These are phyloP conservation scores for Secale cereale DNA, from an alignment of 176 grass and related monocot genomes.

Conservation along the genomic window DNA sequence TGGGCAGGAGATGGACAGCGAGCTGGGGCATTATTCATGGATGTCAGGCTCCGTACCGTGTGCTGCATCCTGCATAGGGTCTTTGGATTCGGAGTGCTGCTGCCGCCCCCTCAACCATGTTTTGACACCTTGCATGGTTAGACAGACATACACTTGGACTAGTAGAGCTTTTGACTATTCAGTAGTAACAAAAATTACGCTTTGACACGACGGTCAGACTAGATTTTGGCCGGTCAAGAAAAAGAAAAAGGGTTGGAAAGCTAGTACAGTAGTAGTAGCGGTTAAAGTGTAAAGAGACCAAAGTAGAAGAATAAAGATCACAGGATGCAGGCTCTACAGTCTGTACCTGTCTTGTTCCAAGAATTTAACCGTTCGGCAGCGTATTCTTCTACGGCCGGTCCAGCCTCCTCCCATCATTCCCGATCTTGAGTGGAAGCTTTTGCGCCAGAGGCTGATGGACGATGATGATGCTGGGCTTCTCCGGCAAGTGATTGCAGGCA, in stretches of 20 bases:
- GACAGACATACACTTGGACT: not conserved
- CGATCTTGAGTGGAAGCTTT: constrained; percentile 22
- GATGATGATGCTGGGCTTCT: constrained; percentile 31
- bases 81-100: not conserved
- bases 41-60: not conserved
- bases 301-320: not conserved
- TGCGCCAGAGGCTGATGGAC: not conserved
- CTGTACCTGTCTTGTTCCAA: not conserved
- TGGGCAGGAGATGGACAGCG: not conserved
- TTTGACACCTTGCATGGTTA: not conserved
- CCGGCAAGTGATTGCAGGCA: constrained; percentile 33
- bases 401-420: constrained; percentile 25
- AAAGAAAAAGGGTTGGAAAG: constrained; percentile 22
- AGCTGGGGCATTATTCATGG: constrained; percentile 9
- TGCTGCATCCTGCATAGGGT: not conserved
- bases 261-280: not conserved
- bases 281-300: constrained; percentile 34
- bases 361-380: not conserved
- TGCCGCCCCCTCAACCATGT: not conserved
- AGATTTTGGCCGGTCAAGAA: constrained; percentile 8
- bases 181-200: constrained; percentile 7
- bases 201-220: not conserved
- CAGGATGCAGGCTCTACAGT: not conserved
- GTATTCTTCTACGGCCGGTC: constrained; percentile 3
- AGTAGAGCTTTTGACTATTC: not conserved